A percentile compares a stretch with the other conserved stretches of the same genome.
Conservation (phyloP, 441 rosid genomes). For the Populus hybrid region DNA sequence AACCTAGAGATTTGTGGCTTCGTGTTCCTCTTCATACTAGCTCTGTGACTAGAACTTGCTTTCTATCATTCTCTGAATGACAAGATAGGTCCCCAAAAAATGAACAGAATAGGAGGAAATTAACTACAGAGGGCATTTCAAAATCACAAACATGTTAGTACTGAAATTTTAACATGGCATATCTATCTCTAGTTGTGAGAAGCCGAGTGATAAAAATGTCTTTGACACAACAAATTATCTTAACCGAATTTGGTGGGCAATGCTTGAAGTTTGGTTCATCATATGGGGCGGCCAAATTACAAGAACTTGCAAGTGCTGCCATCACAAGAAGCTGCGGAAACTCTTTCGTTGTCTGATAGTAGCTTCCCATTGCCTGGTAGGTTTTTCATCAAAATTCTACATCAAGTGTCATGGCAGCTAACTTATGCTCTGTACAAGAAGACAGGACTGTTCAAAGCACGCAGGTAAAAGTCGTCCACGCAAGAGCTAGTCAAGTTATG, state of each 20-base stretch:
- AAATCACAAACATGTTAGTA: not conserved
- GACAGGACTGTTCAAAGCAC: not conserved
- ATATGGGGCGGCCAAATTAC: not conserved
- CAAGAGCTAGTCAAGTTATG: not conserved
- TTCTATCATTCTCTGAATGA: not conserved
- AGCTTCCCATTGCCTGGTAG: not conserved
- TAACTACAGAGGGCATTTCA: not conserved
- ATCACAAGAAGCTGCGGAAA: constrained; percentile 5
- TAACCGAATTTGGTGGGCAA: not conserved
- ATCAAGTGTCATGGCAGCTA: not conserved
- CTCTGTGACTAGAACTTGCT: not conserved
- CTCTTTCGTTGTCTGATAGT: not conserved
- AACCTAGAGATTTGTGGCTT: not conserved
- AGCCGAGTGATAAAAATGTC: not conserved
- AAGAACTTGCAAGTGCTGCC: not conserved
- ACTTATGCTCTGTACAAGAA: not conserved
- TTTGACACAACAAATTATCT: not conserved
- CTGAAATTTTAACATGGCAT: not conserved
- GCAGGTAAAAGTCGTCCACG: not conserved
- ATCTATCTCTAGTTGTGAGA: not conserved
- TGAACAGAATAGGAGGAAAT: not conserved
- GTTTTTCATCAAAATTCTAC: constrained; percentile 5
- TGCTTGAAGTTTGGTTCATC: not conserved
- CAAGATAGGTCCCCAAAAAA: not conserved
- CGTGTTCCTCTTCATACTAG: not conserved